These are phyloP conservation scores for Plasmodium sp. DNA, from an alignment of 169 alveolate species.

Conservation along the genomic window DNA sequence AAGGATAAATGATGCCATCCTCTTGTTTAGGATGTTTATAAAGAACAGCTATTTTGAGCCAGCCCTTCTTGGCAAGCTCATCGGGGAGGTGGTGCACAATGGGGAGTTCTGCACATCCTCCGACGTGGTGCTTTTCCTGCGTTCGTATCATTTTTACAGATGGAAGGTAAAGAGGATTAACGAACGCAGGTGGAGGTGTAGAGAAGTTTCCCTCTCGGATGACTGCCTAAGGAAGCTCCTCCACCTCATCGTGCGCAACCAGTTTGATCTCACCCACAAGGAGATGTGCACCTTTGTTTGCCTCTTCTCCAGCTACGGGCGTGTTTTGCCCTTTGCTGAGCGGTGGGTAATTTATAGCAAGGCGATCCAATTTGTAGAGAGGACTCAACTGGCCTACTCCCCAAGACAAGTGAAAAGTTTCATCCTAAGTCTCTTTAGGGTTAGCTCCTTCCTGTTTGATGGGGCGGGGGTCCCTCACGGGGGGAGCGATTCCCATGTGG, in stretches of 20 bases:
- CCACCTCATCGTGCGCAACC: not conserved
- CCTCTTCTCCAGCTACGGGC: conserved; percentile 6
- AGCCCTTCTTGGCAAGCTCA: conserved; percentile 4
- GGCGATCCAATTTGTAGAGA: not conserved
- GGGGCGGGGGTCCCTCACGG: not conserved
- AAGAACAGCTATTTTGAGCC: conserved; percentile 29
- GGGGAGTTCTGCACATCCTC: not conserved
- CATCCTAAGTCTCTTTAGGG: conserved; percentile 16
- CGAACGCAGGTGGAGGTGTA: not conserved
- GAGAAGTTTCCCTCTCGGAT: not conserved
- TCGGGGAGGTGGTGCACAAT: not conserved
- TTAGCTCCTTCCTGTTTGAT: not conserved
- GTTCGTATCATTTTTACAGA: conserved; percentile 35
- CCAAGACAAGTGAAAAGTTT: conserved; percentile 21
- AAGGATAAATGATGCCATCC: conserved; percentile 24
- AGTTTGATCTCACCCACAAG: conserved; percentile 36
- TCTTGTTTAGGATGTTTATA: conserved; percentile 34
- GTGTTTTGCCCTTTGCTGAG: conserved; percentile 1
- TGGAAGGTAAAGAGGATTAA: not conserved
- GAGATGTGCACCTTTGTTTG: conserved; percentile 19
- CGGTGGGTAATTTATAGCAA: conserved; percentile 9
- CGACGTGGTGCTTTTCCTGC: conserved; percentile 24
- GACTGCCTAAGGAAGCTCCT: not conserved
- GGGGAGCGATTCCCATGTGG: not conserved
- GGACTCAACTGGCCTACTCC: not conserved